These are phyloP conservation scores for Clarireedia sp. DNA, from an alignment of 2,329 filamentous ascomycete species.

Conservation along the genomic window DNA sequence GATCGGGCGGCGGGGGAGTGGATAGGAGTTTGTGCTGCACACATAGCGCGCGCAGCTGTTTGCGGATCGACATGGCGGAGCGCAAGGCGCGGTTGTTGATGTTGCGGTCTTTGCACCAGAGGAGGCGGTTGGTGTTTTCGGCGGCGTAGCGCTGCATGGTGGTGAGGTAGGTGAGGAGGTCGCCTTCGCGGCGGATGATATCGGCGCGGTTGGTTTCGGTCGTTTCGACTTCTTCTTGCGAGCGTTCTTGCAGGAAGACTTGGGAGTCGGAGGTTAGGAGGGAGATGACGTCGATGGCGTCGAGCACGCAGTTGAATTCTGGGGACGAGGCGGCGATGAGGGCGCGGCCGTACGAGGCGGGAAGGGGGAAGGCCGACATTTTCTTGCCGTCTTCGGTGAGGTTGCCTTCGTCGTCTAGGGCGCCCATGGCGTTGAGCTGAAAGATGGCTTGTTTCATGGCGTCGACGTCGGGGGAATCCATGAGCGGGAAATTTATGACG, in stretches of 20 bases:
- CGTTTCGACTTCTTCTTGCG: constrained; percentile 48
- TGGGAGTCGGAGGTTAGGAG: constrained; percentile 56
- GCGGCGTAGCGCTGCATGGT: constrained; percentile 54
- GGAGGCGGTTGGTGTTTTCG: constrained; percentile 42
- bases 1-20: constrained; percentile 38
- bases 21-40: constrained; percentile 40
- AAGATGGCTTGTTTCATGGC: constrained; percentile 74
- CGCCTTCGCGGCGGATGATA: constrained; percentile 53
- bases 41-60: constrained; percentile 51
- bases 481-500: constrained; percentile 72
- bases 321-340: constrained; percentile 69
- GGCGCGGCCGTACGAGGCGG: constrained; percentile 72
- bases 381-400: constrained; percentile 69
- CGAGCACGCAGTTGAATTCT: constrained; percentile 64
- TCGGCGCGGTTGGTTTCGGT: constrained; percentile 47
- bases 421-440: constrained; percentile 71
- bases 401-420: constrained; percentile 60
- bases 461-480: constrained; percentile 72
- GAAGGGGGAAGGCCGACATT: constrained; percentile 77
- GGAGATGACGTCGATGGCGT: constrained; percentile 76
- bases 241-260: constrained; percentile 52
- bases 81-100: constrained; percentile 54
- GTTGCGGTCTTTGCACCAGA: constrained; percentile 51
- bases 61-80: constrained; percentile 53
- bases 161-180: constrained; percentile 56